These are phyloP conservation scores for Fusarium tricinctum DNA, from an alignment of 2,329 filamentous ascomycete genomes.

Conservation along the genomic window DNA sequence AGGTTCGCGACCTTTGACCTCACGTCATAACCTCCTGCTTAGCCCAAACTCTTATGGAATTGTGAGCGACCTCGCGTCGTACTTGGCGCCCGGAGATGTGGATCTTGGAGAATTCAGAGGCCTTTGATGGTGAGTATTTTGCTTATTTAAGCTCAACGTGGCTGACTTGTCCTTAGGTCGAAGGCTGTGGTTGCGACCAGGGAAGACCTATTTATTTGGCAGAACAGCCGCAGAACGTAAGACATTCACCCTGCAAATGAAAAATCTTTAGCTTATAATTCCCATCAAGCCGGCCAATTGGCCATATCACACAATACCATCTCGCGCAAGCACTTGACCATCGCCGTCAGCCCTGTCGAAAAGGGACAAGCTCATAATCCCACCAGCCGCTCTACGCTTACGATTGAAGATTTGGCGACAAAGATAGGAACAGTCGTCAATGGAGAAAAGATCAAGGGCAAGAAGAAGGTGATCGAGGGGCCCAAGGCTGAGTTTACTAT, in stretches of 20 bases:
- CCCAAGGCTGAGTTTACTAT: constrained; percentile 74
- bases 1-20: constrained; percentile 44
- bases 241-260: constrained; percentile 37
- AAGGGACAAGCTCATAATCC: constrained; percentile 76
- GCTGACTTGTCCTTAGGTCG: constrained; percentile 51
- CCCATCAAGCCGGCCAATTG: constrained; percentile 69
- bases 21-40: constrained; percentile 43
- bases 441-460: constrained; percentile 76
- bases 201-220: constrained; percentile 87
- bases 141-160: neutral
- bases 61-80: constrained; percentile 39
- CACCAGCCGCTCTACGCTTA: constrained; percentile 76
- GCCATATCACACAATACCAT: constrained; percentile 85
- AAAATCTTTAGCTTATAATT: constrained; percentile 8
- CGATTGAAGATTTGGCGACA: constrained; percentile 83
- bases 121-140: constrained; percentile 60
- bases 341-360: constrained; percentile 76
- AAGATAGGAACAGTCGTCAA: constrained; percentile 88
- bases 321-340: constrained; percentile 87
- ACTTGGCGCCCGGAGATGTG: constrained; percentile 65
- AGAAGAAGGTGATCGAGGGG: constrained; percentile 67
- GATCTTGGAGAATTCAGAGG: constrained; percentile 72
- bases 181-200: constrained; percentile 86
- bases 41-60: constrained; percentile 30
- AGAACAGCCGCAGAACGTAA: constrained; percentile 77